Evolutionary conservation across 805 yeast genomes (phyloP).

Genomic region (Helenozyma rhizophorensis): DNA sequence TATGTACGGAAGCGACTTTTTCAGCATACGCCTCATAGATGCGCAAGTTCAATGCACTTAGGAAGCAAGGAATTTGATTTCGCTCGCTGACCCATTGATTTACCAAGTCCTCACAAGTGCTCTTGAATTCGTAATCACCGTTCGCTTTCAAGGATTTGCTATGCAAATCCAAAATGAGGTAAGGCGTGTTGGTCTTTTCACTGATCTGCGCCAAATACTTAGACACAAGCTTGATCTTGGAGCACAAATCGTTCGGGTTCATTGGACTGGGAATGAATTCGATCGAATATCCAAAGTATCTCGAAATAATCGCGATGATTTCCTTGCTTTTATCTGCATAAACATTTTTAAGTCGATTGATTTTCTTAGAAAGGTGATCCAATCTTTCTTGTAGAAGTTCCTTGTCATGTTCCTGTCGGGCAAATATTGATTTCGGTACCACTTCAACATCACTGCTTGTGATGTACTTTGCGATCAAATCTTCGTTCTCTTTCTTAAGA

Average conservation of each 20-base stretch:
- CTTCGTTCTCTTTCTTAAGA: constrained; percentile 56
- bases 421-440: constrained; percentile 62
- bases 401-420: constrained; percentile 55
- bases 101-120: constrained; percentile 46
- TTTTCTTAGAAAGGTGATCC: constrained; percentile 47
- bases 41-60: constrained; percentile 69
- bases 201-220: constrained; percentile 29
- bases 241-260: constrained; percentile 44
- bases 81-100: constrained; percentile 65
- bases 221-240: constrained; percentile 51
- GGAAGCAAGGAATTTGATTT: constrained; percentile 69
- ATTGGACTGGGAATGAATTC: constrained; percentile 53
- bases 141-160: constrained; percentile 52
- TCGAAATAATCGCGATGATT: constrained; percentile 61
- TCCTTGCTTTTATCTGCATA: constrained; percentile 67
- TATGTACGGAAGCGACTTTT: not conserved
- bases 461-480: constrained; percentile 35
- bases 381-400: constrained; percentile 43
- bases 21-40: constrained; percentile 45
- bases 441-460: constrained; percentile 18
- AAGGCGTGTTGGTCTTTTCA: constrained; percentile 23
- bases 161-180: constrained; percentile 54
- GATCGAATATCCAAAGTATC: constrained; percentile 67
- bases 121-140: constrained; percentile 35
- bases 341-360: constrained; percentile 49